phyloP scores from a whole-genome alignment of 768 basidiomycete genomes.

The Xanthoconium stramineum region DNA sequence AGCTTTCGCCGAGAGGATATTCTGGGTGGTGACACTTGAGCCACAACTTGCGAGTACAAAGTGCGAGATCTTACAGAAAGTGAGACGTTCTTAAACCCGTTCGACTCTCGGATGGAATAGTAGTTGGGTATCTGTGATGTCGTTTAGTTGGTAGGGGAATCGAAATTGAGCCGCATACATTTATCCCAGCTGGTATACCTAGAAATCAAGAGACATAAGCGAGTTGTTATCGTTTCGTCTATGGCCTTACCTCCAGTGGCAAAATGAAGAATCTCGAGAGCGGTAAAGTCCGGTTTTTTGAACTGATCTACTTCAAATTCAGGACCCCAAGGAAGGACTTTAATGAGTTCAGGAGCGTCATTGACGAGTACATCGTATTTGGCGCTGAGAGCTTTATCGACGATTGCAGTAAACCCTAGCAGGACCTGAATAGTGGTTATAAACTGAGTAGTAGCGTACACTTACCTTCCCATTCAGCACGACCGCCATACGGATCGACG shows the following conservation, averaged over 20 bases:
- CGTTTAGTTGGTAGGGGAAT: not conserved
- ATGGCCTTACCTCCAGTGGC: constrained; percentile 67
- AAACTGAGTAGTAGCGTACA: not conserved
- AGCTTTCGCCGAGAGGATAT: constrained; percentile 84
- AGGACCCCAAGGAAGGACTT: constrained; percentile 78
- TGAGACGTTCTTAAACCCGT: constrained; percentile 89
- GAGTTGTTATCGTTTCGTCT: not conserved
- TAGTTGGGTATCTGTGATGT: constrained; percentile 72
- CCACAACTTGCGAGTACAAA: not conserved
- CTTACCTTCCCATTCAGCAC: constrained; percentile 89
- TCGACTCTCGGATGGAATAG: constrained; percentile 76
- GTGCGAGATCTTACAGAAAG: constrained; percentile 53
- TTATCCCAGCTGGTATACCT: constrained; percentile 88
- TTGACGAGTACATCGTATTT: constrained; percentile 79
- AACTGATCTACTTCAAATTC: constrained; percentile 69
- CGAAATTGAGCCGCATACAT: constrained; percentile 42
- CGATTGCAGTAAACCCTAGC: constrained; percentile 84
- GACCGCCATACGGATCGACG: constrained; percentile 86
- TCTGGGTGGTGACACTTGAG: constrained; percentile 38
- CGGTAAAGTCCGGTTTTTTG: constrained; percentile 85
- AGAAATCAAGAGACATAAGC: not conserved
- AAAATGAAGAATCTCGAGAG: constrained; percentile 78
- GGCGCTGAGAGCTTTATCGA: constrained; percentile 77
- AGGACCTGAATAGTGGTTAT: not conserved
- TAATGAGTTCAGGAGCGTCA: constrained; percentile 73